Conservation (phyloP, 257 asterid genomes). For the Nyctanthes arbortristis region DNA sequence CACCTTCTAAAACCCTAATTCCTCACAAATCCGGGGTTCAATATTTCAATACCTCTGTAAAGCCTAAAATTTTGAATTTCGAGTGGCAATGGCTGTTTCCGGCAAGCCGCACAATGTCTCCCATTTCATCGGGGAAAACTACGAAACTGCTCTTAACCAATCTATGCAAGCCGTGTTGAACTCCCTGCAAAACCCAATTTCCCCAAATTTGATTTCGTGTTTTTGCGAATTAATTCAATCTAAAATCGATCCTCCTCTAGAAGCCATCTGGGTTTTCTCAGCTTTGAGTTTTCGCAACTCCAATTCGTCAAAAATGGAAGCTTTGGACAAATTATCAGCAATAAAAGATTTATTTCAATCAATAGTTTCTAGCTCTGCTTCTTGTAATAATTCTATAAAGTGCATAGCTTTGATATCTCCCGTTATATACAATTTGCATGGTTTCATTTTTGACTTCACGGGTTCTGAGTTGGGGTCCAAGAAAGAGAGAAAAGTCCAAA, state of each 20-base stretch:
- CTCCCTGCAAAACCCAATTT: conserved; percentile 26
- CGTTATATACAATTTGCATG: conserved; percentile 48
- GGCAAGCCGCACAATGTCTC: conserved; percentile 20
- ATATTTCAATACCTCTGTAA: no score
- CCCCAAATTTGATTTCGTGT: conserved; percentile 28
- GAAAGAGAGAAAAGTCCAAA: conserved; percentile 42
- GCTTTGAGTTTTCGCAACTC: conserved; percentile 36
- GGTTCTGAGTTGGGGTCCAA: conserved; percentile 43
- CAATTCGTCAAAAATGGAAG: conserved; percentile 28
- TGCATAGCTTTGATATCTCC: conserved; percentile 57
- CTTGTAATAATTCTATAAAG: conserved; percentile 45
- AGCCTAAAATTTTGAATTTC: no score
- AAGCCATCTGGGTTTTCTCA: conserved; percentile 65
- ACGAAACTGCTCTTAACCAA: conserved; percentile 36
- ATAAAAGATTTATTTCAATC: conserved; percentile 56
- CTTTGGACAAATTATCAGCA: conserved; percentile 33
- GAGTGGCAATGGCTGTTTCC: conserved; percentile 40
- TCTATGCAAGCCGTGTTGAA: conserved; percentile 42
- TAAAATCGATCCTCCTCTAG: conserved; percentile 59
- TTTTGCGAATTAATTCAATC: conserved; percentile 47
- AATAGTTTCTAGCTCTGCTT: conserved; percentile 48
- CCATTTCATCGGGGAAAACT: conserved; percentile 42
- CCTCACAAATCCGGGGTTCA: no score
- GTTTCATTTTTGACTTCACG: conserved; percentile 32
- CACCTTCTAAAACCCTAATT: no score